Base-by-base conservation (phyloP, 129 eudicot genomes). In the Flaveria sonorensis region DNA sequence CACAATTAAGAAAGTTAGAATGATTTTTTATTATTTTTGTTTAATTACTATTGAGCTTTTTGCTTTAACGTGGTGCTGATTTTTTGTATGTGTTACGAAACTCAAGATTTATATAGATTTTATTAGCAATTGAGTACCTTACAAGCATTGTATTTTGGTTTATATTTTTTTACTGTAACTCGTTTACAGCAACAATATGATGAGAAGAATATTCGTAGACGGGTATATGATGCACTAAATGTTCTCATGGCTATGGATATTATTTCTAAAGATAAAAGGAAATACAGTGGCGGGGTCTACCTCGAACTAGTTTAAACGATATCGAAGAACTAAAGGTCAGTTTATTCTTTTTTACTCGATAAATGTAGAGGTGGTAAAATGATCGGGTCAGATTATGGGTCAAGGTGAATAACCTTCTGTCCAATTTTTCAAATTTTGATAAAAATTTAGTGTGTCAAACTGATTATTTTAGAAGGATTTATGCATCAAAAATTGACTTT, bases 171-270 rank as follows among this genome's bases (percentile, higher is more conserved):
- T 72, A 59, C 20, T 71, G 52, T 10, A 53, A 73, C 57, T 42
- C 3, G 4, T 68, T 77, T 7, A 55, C 87, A 83, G 85, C 85
- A 79, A 76, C 89, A 87, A 74, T 85, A 79, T 47, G 96, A 90
- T 48, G 96, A 86, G 83, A 90, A 90, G 82, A 90, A 90, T 81
- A 90, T 90, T 23, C 91, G 96, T 20, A 85, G 96, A 74, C 83
- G 96, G 60, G 96, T 90, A 24, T 90, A 90, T 56, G 96, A 90
- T 53, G 91, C 96, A 2, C 70, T 90, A 30, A 90, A 90, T 28
- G 96, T 90, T 79, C 88, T 90, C 50, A 88, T 90, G 96, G 96
- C 97, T n/a, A 87, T 91, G 91, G 94, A 91, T 84, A 88, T 91
- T 26, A 91, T 88, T 15, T 86, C 89, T 39, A 91, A 88, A 77